Percentiles rank a stretch among this genome's conserved stretches.
Evolutionary conservation across 345 rosid genomes (phyloP).

Genomic region (Eucalyptus paniculata): DNA sequence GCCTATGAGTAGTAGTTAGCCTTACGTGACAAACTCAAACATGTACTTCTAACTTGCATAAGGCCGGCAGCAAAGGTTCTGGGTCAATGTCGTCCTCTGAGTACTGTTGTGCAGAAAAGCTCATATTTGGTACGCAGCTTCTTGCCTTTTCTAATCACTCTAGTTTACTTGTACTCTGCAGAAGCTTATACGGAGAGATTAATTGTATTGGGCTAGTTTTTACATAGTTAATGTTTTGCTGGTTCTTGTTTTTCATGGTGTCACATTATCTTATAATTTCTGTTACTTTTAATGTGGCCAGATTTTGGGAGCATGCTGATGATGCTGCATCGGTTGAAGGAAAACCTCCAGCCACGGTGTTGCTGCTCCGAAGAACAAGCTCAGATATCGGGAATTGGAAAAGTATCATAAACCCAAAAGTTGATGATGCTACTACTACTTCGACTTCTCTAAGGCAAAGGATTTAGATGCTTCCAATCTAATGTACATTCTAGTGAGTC

Average conservation of each 20-base stretch:
- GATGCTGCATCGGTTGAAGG: background rate
- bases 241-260: background rate
- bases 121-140: slow-evolving; percentile 35
- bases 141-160: background rate
- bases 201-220: background rate
- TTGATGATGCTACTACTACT: too few relatives aligned
- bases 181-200: background rate
- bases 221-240: too few relatives aligned
- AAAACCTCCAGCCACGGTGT: slow-evolving; percentile 19
- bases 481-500: background rate
- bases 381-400: too few relatives aligned
- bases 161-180: background rate
- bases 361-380: background rate
- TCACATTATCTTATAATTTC: too few relatives aligned
- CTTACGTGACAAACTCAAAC: slow-evolving; percentile 34
- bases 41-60: slow-evolving; percentile 28
- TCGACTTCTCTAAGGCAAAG: background rate
- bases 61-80: slow-evolving; percentile 34
- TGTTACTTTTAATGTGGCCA: too few relatives aligned
- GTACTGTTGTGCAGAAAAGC: slow-evolving; percentile 27
- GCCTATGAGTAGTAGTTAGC: slow-evolving; percentile 14
- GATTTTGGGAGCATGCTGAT: background rate
- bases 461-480: background rate
- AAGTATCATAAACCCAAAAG: too few relatives aligned
- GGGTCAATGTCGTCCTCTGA: slow-evolving; percentile 35